A percentile compares a stretch with the other conserved stretches of the same genome.
Evolutionary conservation across 768 basidiomycete genomes (phyloP).

Genomic region (Russula griseocarnosa): DNA sequence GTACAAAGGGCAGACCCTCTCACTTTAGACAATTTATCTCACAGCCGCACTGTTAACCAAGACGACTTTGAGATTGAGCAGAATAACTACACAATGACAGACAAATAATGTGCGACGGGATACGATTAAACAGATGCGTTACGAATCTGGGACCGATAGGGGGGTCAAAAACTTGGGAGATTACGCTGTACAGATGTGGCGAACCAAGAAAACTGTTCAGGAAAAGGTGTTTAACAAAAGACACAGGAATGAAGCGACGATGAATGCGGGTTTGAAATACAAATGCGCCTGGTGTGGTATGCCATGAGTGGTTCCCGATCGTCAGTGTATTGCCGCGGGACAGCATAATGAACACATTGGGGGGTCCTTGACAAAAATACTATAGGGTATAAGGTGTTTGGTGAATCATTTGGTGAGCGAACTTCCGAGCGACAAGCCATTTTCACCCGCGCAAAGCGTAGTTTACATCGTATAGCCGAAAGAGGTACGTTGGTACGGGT

Average conservation of each 20-base stretch:
- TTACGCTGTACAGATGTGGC: slow-evolving; percentile 37
- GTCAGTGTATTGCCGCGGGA: slow-evolving; percentile 27
- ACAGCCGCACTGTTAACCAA: slow-evolving; percentile 15
- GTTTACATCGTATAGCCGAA: slow-evolving; percentile 80
- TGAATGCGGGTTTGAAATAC: slow-evolving; percentile 38
- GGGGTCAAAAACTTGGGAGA: slow-evolving; percentile 28
- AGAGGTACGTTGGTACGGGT: slow-evolving; percentile 70
- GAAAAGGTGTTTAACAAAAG: slow-evolving; percentile 31
- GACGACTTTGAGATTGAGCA: slow-evolving; percentile 32
- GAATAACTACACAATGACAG: slow-evolving; percentile 72
- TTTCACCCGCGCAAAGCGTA: slow-evolving; percentile 15
- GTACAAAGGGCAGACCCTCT: background rate
- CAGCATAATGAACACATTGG: slow-evolving; percentile 31
- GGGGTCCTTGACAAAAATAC: slow-evolving; percentile 26
- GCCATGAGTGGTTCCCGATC: slow-evolving; percentile 36
- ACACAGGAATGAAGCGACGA: slow-evolving; percentile 34
- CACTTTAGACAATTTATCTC: background rate
- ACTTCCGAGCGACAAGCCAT: slow-evolving; percentile 13
- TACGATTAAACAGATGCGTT: slow-evolving; percentile 63
- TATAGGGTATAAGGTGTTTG: slow-evolving; percentile 30
- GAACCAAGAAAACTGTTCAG: slow-evolving; percentile 34
- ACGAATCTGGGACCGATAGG: slow-evolving; percentile 33
- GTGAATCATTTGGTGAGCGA: slow-evolving; percentile 18
- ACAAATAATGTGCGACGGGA: slow-evolving; percentile 56
- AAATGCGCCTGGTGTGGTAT: slow-evolving; percentile 39